Evolutionary conservation across 176 grass and related monocot genomes (phyloP).

Genomic region (Ensete ventricosum): DNA sequence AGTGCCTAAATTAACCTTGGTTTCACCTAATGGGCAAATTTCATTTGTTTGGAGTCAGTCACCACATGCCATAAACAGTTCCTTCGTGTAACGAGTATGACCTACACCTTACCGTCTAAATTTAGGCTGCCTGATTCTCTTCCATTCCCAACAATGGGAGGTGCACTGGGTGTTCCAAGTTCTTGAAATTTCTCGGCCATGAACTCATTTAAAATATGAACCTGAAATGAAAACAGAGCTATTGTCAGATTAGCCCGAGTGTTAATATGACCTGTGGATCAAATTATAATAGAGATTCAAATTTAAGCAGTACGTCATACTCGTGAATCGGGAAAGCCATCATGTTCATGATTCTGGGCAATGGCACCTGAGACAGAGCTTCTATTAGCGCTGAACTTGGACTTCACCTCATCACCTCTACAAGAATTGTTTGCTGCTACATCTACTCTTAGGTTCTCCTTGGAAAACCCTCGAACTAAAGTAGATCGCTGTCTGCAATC

Average conservation of each 20-base stretch:
- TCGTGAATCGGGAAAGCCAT: conserved; percentile 1
- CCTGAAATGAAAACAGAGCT: conserved; percentile 29
- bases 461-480: conserved; percentile 44
- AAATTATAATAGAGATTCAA: no score
- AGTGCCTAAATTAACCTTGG: conserved; percentile 17
- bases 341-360: background rate
- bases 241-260: background rate
- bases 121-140: conserved; percentile 26
- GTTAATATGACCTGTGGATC: no score
- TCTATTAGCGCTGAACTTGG: background rate
- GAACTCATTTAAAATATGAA: conserved; percentile 26
- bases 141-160: conserved; percentile 56
- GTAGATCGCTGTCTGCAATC: conserved; percentile 22
- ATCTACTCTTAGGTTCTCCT: conserved; percentile 75
- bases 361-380: background rate
- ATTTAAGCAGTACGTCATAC: conserved; percentile 1
- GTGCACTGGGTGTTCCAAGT: conserved; percentile 61
- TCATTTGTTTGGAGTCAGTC: background rate
- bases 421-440: conserved; percentile 21
- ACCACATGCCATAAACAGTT: background rate
- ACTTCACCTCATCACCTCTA: background rate
- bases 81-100: background rate
- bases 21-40: conserved; percentile 21
- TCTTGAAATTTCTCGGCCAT: conserved; percentile 22
- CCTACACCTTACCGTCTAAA: conserved; percentile 23